Evolutionary conservation across 2,329 filamentous ascomycete genomes (phyloP).

Genomic region (Curvularia lunata): DNA sequence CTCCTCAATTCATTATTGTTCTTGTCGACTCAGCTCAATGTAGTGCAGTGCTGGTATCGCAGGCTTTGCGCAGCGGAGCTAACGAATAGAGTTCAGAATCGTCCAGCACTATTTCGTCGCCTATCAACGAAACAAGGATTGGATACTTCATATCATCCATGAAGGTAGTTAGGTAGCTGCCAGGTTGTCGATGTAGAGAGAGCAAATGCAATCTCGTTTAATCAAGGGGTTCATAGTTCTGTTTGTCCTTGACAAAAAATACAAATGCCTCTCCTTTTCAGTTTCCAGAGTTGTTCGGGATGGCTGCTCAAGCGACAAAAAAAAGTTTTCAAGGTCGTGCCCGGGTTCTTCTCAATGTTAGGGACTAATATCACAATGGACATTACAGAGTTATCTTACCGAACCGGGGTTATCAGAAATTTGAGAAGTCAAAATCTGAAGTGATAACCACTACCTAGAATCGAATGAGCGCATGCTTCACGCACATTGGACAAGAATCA

Average conservation of each 20-base stretch:
- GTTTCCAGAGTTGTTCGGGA: background rate
- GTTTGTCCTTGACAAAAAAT: too few species aligned
- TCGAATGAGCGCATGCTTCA: slow-evolving; percentile 20
- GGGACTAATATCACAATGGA: background rate
- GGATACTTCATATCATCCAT: background rate
- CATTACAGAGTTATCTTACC: slow-evolving; percentile 9
- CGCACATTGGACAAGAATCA: background rate
- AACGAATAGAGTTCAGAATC: background rate
- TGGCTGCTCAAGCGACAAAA: background rate
- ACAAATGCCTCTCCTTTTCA: too few species aligned
- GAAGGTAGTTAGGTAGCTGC: too few species aligned
- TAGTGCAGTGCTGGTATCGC: background rate
- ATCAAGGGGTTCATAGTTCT: too few species aligned
- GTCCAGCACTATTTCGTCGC: background rate
- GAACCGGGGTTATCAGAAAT: slow-evolving; percentile 36
- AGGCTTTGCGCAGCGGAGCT: background rate
- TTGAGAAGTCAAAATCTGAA: slow-evolving; percentile 33
- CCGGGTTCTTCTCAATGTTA: slow-evolving; percentile 22
- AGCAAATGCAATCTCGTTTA: background rate
- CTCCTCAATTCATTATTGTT: background rate
- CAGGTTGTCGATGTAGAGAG: too few species aligned
- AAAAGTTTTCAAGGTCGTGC: slow-evolving; percentile 18
- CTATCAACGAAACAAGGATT: background rate
- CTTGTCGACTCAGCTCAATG: background rate
- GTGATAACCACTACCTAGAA: slow-evolving; percentile 35